phyloP scores from a whole-genome alignment of 306 rosid genomes.

The Castanea crenata region DNA sequence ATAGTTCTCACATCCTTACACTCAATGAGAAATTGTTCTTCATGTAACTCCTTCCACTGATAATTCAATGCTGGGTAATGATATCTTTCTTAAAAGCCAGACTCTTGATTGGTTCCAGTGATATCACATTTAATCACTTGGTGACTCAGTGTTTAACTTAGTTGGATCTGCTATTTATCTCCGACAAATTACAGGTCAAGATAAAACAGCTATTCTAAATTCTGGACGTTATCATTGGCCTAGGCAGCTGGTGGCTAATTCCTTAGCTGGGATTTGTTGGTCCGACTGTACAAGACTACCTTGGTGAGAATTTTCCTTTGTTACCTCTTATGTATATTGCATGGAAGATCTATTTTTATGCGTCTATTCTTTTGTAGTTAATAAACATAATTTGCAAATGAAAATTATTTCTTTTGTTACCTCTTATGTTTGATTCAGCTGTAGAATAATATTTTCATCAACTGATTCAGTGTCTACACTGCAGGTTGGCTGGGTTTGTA shows the following conservation, averaged over 20 bases:
- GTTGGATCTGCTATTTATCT: too few relatives aligned
- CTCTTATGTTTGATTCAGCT: constrained; percentile 44
- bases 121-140: too few relatives aligned
- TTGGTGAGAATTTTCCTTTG: constrained; percentile 47
- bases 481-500: constrained; percentile 63
- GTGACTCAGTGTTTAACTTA: too few relatives aligned
- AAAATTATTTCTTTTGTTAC: constrained; percentile 1
- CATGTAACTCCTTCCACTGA: too few relatives aligned
- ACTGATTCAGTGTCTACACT: constrained; percentile 90
- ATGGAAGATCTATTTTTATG: neutral
- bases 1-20: too few relatives aligned
- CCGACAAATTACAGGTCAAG: too few relatives aligned
- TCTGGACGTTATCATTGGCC: constrained; percentile 32
- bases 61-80: too few relatives aligned
- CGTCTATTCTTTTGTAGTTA: neutral
- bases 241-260: constrained; percentile 84
- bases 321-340: neutral
- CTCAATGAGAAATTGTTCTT: too few relatives aligned
- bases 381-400: constrained; percentile 16
- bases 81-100: too few relatives aligned
- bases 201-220: neutral
- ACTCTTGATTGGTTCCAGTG: too few relatives aligned
- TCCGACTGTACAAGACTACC: constrained; percentile 53
- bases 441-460: constrained; percentile 81
- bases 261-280: constrained; percentile 64